Conservation (phyloP, 1,284 basidiomycete species). For the Trichosporon coremiiforme region DNA sequence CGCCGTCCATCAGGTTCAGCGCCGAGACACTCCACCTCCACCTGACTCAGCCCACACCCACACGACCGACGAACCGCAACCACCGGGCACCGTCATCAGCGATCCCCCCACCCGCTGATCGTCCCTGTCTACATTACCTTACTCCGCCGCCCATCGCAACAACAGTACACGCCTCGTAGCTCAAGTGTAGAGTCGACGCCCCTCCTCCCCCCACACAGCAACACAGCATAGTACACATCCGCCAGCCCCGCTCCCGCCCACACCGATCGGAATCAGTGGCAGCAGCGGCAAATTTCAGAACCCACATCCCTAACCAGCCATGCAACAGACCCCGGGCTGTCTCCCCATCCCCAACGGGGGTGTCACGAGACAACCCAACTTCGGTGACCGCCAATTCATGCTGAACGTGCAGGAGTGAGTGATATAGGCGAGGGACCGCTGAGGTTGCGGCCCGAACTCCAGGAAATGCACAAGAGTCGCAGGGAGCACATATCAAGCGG, state of each 20-base stretch:
- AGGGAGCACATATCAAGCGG: background rate
- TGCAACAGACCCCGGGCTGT: slow-evolving; percentile 14
- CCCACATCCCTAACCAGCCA: background rate
- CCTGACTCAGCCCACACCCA: background rate
- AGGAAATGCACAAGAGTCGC: background rate
- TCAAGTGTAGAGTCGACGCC: background rate
- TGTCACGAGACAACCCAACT: slow-evolving; percentile 9
- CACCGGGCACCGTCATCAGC: slow-evolving; percentile 6
- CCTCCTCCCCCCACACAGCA: background rate
- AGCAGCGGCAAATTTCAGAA: slow-evolving; percentile 13
- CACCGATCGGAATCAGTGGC: background rate
- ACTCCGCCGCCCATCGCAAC: slow-evolving; percentile 5
- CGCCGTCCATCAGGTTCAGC: background rate
- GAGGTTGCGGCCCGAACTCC: background rate
- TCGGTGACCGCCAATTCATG: slow-evolving; percentile 16
- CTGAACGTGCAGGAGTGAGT: slow-evolving; percentile 15
- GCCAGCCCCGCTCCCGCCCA: background rate
- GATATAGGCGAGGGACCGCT: background rate
- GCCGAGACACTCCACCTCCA: background rate
- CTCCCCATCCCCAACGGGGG: slow-evolving; percentile 18
- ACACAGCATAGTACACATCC: too few relatives aligned
- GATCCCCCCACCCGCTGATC: slow-evolving; percentile 17
- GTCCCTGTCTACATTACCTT: slow-evolving; percentile 16
- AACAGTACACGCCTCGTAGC: background rate
- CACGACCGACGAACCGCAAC: background rate